These are phyloP conservation scores for Kuraishia cidri DNA, from an alignment of 805 yeast species.

Conservation along the genomic window DNA sequence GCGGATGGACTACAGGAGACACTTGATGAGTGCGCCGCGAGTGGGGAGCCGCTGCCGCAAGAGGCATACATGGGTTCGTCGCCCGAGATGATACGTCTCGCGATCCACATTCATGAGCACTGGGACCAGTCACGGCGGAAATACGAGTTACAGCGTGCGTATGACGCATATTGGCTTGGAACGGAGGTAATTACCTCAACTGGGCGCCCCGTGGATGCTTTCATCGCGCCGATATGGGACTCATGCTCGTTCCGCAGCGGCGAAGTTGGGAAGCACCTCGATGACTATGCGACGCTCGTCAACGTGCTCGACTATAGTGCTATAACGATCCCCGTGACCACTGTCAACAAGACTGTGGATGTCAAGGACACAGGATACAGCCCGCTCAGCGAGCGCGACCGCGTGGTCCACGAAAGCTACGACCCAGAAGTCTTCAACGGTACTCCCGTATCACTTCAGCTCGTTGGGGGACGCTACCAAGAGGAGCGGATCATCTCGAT, in stretches of 20 bases:
- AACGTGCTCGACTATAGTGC: constrained; percentile 6
- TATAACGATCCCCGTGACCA: constrained; percentile 4
- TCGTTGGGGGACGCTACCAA: constrained; percentile 43
- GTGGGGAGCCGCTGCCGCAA: constrained; percentile 23
- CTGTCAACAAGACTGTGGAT: constrained; percentile 34
- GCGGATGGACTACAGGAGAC: constrained; percentile 32
- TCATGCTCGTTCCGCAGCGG: constrained; percentile 51
- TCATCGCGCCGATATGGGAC: constrained; percentile 60
- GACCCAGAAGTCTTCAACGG: constrained; percentile 36
- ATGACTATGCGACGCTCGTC: constrained; percentile 4
- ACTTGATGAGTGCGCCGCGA: constrained; percentile 18
- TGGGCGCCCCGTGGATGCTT: constrained; percentile 44
- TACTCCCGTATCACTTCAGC: constrained; percentile 48
- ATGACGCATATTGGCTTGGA: constrained; percentile 25
- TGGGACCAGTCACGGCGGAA: constrained; percentile 32
- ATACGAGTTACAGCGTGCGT: constrained; percentile 2
- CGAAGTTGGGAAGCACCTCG: constrained; percentile 35
- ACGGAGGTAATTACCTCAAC: constrained; percentile 39
- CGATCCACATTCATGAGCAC: constrained; percentile 32
- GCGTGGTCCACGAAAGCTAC: constrained; percentile 25
- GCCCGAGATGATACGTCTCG: constrained; percentile 14
- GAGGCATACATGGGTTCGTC: constrained; percentile 9
- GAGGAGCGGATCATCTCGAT: constrained; percentile 46
- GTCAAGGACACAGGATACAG: constrained; percentile 16
- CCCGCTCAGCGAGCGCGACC: constrained; percentile 21